Conservation (phyloP, 2,329 filamentous ascomycete species). For the Penicillium brasilianum region DNA sequence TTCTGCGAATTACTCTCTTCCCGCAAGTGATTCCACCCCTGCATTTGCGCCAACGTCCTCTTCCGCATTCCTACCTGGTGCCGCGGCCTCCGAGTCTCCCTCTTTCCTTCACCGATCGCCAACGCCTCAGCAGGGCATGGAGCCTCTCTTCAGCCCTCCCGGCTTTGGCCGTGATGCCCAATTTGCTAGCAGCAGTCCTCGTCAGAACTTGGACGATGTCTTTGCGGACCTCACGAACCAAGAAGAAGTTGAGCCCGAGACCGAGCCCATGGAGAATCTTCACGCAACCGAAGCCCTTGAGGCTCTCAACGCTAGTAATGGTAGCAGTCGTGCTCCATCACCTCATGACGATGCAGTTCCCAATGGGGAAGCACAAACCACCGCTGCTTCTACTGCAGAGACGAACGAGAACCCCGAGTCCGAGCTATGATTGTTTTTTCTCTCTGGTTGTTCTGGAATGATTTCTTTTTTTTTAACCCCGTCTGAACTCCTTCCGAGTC, state of each 20-base stretch:
- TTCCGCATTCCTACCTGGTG: conserved; percentile 44
- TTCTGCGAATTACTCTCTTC: conserved; percentile 47
- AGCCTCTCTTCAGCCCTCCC: conserved; percentile 50
- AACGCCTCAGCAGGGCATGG: conserved; percentile 42
- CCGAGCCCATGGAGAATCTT: conserved; percentile 48
- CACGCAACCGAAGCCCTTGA: conserved; percentile 55
- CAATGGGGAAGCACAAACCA: conserved; percentile 26
- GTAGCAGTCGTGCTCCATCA: conserved; percentile 40
- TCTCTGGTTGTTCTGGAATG: conserved; percentile 4
- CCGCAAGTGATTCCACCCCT: conserved; percentile 43
- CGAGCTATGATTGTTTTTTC: conserved; percentile 15
- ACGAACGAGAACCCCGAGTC: conserved; percentile 6
- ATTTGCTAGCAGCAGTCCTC: conserved; percentile 45
- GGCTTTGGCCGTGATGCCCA: conserved; percentile 43
- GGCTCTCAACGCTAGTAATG: conserved; percentile 47
- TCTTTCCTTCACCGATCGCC: conserved; percentile 49
- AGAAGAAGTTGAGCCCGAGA: conserved; percentile 46
- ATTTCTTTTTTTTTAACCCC: conserved; percentile 17
- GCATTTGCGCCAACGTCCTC: conserved; percentile 42
- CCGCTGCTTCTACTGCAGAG: background rate
- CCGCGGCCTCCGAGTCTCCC: conserved; percentile 39
- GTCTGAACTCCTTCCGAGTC: background rate
- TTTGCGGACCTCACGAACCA: conserved; percentile 55
- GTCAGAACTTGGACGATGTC: conserved; percentile 49
- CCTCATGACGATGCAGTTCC: conserved; percentile 32